Evolutionary conservation across 2,329 filamentous ascomycete species (phyloP), one percentile per base, ranked within the genome.

Genomic region (Mariannaea sp.): DNA sequence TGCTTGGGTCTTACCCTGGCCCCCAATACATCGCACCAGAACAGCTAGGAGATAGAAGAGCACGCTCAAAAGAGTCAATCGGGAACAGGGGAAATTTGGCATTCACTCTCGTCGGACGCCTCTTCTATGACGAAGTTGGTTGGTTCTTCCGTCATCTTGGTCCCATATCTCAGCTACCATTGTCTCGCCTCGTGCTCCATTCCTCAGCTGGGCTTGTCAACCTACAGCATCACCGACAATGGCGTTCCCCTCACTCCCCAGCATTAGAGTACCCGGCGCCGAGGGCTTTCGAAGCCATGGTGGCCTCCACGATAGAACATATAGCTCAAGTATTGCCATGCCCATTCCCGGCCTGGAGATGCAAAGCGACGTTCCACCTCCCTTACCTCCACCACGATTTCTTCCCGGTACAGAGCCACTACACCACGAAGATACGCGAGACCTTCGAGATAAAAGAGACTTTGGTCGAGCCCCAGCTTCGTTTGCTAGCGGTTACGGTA

Each of bases 311-410:
- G 68, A 72, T 26, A 61, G 66, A 41, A 58, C 66, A 30, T 73
- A 68, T 54, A 60, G 69, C 46, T 59, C 64, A 33, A 71, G 68
- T 49, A 73, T 65, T 39, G 73, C 75, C 35, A 72, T 79, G 66
- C 68, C 73, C 42, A 79, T 80, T 53, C 77, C 75, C 27, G 73
- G 75, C 42, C 63, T 70, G 36, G 58, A 66, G 12, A 58, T 61
- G 38, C 66, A 64, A 52, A 57, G 66, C 53, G 64, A 70, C 56
- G 73, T 68, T 3, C 77, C 77, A 55, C 77, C 77, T 45, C 72
- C 77, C 29, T 59, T 80, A 38, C 77, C 77, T n/a, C 77, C 77
- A n/a, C 77, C 77, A 5, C 69, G 69, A 41, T 64, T 69, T 27
- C 65, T 72, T 5, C 73, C 72, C 6, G 68, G 72, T 30, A 63